Base-by-base conservation (phyloP, 139 green algal genomes). In the Chlamydomonas schloesseri region DNA sequence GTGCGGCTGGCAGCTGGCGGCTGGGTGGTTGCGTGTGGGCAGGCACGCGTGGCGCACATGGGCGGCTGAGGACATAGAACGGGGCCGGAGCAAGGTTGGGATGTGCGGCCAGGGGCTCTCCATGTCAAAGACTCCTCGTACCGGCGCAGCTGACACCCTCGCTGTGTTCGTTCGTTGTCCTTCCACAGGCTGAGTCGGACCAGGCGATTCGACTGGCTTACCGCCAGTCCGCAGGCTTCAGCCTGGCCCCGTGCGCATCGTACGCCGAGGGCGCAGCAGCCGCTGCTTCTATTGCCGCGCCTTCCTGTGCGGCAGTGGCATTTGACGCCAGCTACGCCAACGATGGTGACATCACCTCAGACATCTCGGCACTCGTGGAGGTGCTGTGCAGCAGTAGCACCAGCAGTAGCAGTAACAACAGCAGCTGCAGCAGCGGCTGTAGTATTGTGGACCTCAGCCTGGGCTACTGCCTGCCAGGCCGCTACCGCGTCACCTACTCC, bases 391-490 rank as follows among this genome's bases (percentile, higher is more conserved):
- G 37, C 10, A 26, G 29, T 11, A 23, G 33, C 33, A 47, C 68
- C 68, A 73, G 6, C 42, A 23, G 33, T 13, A 47, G 31, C 68
- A 73, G 6, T 8, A 50, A 50, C 42, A 50, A 8, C 42, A 50
- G 55, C 20, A 11, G 55, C 55, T 21, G 18, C 24, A 60, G 72
- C 72, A 31, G 47, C 72, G 47, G 72, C 72, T 79, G 72, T 29
- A 47, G 21, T 20, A 18, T 79, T 6, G 72, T 47, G 2, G 47
- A 26, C 4, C 33, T 82, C 15, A 55, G 55, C 6, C 2, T 34
- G 10, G 74, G 74, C 57, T 11, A 11, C 33, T 82, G 74, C 57
- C 74, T 82, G 9, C 74, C 74, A 23, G 74, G 74, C 23, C 33
- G 33, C 46, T 82, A 82, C 74, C 55, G 57, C 3, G 34, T 82